These are phyloP conservation scores for Phytophthora gonapodyides DNA, from an alignment of 352 stramenopile genomes.

Conservation along the genomic window DNA sequence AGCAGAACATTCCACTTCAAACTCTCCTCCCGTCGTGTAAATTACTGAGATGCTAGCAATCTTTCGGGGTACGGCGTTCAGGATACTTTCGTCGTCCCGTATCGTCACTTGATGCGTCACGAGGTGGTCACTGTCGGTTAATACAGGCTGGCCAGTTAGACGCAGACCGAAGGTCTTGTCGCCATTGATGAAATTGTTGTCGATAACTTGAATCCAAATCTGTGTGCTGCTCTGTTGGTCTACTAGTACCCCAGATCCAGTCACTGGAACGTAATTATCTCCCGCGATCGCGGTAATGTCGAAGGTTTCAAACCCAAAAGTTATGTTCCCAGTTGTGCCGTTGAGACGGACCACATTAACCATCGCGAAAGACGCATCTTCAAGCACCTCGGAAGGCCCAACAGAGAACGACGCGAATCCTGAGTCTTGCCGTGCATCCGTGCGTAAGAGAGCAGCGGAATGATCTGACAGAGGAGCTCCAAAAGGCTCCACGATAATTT, in stretches of 20 bases:
- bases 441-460: conserved; percentile 36
- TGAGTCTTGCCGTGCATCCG: conserved; percentile 25
- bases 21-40: conserved; percentile 50
- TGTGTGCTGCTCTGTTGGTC: conserved; percentile 44
- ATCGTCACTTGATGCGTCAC: conserved; percentile 42
- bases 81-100: conserved; percentile 52
- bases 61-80: conserved; percentile 29
- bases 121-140: conserved; percentile 11
- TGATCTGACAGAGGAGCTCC: conserved; percentile 24
- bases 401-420: conserved; percentile 47
- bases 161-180: conserved; percentile 48
- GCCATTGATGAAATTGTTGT: conserved; percentile 47
- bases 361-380: conserved; percentile 44
- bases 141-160: conserved; percentile 21
- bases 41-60: conserved; percentile 15
- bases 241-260: conserved; percentile 28
- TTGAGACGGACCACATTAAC: conserved; percentile 59
- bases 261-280: conserved; percentile 43
- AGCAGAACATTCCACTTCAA: conserved; percentile 43
- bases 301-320: conserved; percentile 54
- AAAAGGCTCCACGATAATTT: conserved; percentile 24
- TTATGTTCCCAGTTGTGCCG: conserved; percentile 44
- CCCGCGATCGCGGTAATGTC: conserved; percentile 36
- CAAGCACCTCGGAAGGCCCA: conserved; percentile 28
- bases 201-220: conserved; percentile 49